A percentile compares a stretch with the other conserved stretches of the same genome.
phyloP scores from a whole-genome alignment of 139 green algal genomes.

The Desmodesmus armatus region DNA sequence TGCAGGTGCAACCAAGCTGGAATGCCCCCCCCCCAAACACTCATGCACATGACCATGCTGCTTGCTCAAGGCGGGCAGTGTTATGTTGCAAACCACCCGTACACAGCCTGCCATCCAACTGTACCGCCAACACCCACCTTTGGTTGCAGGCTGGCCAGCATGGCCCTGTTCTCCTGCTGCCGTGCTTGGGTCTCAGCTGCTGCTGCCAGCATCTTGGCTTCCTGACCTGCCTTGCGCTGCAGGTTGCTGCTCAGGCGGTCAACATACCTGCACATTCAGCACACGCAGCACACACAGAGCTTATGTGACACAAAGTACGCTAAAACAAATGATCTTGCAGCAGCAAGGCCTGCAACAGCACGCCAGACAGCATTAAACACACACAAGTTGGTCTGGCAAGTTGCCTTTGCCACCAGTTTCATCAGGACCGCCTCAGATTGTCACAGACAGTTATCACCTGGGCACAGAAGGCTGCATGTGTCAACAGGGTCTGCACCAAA shows the following conservation, averaged over 20 bases:
- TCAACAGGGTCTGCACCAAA: neutral
- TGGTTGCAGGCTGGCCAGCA: slow-evolving; percentile 47
- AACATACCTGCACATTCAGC: slow-evolving; percentile 58
- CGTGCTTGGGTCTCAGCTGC: slow-evolving; percentile 53
- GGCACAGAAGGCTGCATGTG: neutral
- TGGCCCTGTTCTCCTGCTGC: slow-evolving; percentile 44
- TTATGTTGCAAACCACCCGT: too few species aligned
- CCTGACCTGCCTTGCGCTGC: slow-evolving; percentile 63
- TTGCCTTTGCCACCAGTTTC: too few species aligned
- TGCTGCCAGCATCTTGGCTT: slow-evolving; percentile 59
- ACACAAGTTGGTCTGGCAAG: too few species aligned
- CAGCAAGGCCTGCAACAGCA: too few species aligned
- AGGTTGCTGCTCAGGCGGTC: slow-evolving; percentile 55
- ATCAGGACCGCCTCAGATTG: too few species aligned
- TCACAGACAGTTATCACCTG: too few species aligned
- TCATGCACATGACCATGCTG: too few species aligned
- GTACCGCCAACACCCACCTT: slow-evolving; percentile 39
- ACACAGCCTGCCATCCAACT: neutral
- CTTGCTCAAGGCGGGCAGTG: too few species aligned
- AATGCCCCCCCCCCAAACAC: too few species aligned
- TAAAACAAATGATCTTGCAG: neutral
- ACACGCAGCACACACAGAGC: neutral
- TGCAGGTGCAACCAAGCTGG: too few species aligned
- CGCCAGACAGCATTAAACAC: too few species aligned
- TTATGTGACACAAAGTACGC: too few species aligned